These are phyloP conservation scores for Thalassiosira mediterranea DNA, from an alignment of 352 stramenopile genomes.

Conservation along the genomic window DNA sequence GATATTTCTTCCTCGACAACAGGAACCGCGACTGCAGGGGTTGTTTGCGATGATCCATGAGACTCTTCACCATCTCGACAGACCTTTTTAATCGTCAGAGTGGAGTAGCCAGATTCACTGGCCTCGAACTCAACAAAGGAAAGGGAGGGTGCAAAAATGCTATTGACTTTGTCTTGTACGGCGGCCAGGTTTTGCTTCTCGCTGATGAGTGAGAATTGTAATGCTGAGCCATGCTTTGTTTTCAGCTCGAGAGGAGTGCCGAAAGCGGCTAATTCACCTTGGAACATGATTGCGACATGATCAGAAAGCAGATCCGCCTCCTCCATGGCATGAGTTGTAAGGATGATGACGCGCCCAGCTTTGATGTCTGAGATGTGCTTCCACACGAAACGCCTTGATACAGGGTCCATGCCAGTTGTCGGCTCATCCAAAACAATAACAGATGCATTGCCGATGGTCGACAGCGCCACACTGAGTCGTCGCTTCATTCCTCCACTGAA, in stretches of 20 bases:
- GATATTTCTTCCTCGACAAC: neutral
- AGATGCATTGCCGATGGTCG: conserved; percentile 90
- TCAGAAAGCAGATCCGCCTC: conserved; percentile 85
- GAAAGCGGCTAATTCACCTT: conserved; percentile 59
- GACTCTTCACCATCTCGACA: conserved; percentile 19
- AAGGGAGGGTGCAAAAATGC: conserved; percentile 38
- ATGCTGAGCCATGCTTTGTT: conserved; percentile 55
- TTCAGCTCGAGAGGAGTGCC: conserved; percentile 71
- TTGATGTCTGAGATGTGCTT: conserved; percentile 81
- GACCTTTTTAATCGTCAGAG: conserved; percentile 54
- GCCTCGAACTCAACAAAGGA: conserved; percentile 38
- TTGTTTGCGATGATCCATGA: neutral
- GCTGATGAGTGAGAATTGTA: conserved; percentile 61
- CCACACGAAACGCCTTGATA: conserved; percentile 75
- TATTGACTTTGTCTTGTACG: conserved; percentile 35
- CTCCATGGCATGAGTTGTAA: conserved; percentile 87
- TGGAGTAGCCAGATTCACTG: conserved; percentile 48
- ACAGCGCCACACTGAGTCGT: conserved; percentile 93
- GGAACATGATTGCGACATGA: conserved; percentile 81
- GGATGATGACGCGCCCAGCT: conserved; percentile 77
- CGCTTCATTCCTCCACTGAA: conserved; percentile 94
- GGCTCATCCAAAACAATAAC: conserved; percentile 92
- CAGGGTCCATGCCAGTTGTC: conserved; percentile 90
- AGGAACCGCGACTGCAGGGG: neutral
- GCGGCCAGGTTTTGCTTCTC: conserved; percentile 44